These are phyloP conservation scores for Angomonas desouzai DNA, from an alignment of 208 protist species.

Conservation along the genomic window DNA sequence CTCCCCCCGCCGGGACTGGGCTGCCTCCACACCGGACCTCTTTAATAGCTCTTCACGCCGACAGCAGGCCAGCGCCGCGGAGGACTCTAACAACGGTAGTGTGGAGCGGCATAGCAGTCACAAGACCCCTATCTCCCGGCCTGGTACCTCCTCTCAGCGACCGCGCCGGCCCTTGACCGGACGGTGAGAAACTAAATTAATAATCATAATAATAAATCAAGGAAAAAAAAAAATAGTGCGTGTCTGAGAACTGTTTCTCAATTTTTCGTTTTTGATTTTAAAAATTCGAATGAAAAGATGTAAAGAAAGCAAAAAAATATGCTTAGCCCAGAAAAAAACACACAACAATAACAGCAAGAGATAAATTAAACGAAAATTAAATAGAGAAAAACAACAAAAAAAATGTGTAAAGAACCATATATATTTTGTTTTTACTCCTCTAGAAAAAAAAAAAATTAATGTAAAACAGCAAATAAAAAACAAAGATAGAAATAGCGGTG, in stretches of 20 bases:
- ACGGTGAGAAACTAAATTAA: constrained; percentile 11
- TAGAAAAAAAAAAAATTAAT: too few species aligned
- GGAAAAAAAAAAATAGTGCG: constrained; percentile 8
- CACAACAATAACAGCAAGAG: too few species aligned
- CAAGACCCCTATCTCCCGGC: background rate
- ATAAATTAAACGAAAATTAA: too few species aligned
- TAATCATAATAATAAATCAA: constrained; percentile 14
- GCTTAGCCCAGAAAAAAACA: too few species aligned
- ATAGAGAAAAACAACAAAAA: too few species aligned
- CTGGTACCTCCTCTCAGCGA: background rate
- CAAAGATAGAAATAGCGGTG: too few species aligned
- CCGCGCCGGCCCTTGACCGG: background rate
- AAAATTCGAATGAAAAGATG: too few species aligned
- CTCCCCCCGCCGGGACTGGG: constrained; percentile 1
- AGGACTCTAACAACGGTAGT: background rate
- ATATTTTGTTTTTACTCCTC: too few species aligned
- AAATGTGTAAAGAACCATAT: background rate
- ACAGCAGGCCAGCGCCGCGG: background rate
- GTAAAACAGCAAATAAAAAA: too few species aligned
- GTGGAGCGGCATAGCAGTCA: constrained; percentile 5
- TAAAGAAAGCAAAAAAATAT: too few species aligned
- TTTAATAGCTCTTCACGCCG: too few species aligned
- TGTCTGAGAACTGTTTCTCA: constrained; percentile 2
- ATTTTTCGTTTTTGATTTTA: constrained; percentile 10
- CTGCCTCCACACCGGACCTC: too few species aligned